Conservation (phyloP, 495 filamentous ascomycete species). For the Penicillium simplicissimum region DNA sequence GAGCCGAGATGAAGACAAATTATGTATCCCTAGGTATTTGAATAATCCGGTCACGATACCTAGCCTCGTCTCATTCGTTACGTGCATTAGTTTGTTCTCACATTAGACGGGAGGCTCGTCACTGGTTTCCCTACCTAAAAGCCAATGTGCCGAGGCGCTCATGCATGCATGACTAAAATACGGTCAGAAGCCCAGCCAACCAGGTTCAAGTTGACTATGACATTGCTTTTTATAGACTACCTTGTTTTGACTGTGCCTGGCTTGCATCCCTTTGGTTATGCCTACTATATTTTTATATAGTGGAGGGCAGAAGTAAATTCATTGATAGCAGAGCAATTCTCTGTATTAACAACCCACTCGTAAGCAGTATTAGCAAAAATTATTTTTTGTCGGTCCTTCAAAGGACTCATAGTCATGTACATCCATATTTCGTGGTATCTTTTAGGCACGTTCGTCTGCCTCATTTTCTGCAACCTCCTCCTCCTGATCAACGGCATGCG, state of each 20-base stretch:
- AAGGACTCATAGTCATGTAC: neutral
- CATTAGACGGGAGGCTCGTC: too few species aligned
- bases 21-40: neutral
- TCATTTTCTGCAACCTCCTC: slow-evolving; percentile 17
- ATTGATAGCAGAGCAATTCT: neutral
- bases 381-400: neutral
- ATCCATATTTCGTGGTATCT: slow-evolving; percentile 7
- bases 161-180: neutral
- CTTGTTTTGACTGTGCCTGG: neutral
- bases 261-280: too few species aligned
- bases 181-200: neutral
- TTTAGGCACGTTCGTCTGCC: neutral
- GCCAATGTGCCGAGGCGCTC: neutral
- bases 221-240: slow-evolving; percentile 4
- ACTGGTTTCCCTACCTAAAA: neutral
- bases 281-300: too few species aligned
- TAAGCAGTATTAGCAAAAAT: neutral
- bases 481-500: slow-evolving; percentile 15
- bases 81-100: neutral
- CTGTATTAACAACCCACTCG: neutral
- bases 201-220: neutral
- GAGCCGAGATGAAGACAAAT: neutral
- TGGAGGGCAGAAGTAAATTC: neutral
- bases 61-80: too few species aligned
- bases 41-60: too few species aligned